Percentiles rank a stretch among this genome's conserved stretches.
These are phyloP conservation scores for Moelleriella libera DNA, from an alignment of 2,329 filamentous ascomycete genomes.

Conservation along the genomic window DNA sequence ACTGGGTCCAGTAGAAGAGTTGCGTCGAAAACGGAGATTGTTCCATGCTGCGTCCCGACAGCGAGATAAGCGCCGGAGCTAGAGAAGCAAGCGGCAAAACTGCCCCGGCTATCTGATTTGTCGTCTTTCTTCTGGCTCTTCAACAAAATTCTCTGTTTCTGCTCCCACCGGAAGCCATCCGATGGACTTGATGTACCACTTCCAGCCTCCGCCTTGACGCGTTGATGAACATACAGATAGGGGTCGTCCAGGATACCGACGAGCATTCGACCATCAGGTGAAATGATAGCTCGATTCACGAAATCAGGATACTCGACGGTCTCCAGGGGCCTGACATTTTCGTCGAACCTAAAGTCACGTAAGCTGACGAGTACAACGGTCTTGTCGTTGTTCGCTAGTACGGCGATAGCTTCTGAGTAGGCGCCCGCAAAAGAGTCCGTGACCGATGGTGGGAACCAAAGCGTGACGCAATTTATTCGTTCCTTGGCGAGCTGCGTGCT, in stretches of 20 bases:
- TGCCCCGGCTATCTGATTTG: conserved; percentile 43
- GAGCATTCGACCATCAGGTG: conserved; percentile 69
- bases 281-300: conserved; percentile 91
- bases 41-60: conserved; percentile 67
- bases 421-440: conserved; percentile 14
- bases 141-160: conserved; percentile 37
- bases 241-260: conserved; percentile 81
- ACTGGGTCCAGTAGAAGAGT: conserved; percentile 27
- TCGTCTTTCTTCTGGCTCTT: conserved; percentile 43
- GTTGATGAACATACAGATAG: conserved; percentile 68
- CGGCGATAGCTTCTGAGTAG: conserved; percentile 44
- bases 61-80: conserved; percentile 57
- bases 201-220: conserved; percentile 24
- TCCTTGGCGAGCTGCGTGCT: conserved; percentile 42
- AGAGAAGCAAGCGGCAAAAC: conserved; percentile 69
- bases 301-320: conserved; percentile 64
- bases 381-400: conserved; percentile 82
- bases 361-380: conserved; percentile 77
- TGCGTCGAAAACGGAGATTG: conserved; percentile 61
- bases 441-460: conserved; percentile 40
- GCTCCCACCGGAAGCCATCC: conserved; percentile 32
- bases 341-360: conserved; percentile 34
- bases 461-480: conserved; percentile 52
- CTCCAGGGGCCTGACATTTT: conserved; percentile 44
- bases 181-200: conserved; percentile 9